These are phyloP conservation scores for Ploettnerulaceae sp. DNA, from an alignment of 2,329 filamentous ascomycete species.

Conservation along the genomic window DNA sequence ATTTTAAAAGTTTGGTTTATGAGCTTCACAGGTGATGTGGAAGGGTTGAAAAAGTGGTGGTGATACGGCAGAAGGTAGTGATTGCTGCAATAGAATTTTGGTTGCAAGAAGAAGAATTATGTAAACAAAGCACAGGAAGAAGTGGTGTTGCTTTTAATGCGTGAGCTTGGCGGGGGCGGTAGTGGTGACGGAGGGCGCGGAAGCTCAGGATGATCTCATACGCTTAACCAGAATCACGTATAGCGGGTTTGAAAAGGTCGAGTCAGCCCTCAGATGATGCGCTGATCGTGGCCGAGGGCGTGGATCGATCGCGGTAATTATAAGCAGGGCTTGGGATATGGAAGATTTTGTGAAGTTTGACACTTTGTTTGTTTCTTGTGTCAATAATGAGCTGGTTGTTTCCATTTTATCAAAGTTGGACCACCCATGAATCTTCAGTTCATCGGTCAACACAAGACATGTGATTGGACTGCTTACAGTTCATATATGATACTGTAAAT, in stretches of 20 bases:
- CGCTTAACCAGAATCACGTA: constrained; percentile 2
- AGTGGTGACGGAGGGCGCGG: constrained; percentile 2
- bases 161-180: not conserved
- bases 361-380: too few relatives aligned
- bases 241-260: not conserved
- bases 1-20: constrained; percentile 13
- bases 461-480: too few relatives aligned
- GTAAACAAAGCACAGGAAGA: not conserved
- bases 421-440: not conserved
- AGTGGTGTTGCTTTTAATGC: constrained; percentile 4
- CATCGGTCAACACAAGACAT: too few relatives aligned
- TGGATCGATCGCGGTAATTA: too few relatives aligned
- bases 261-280: constrained; percentile 10
- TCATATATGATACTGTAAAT: too few relatives aligned
- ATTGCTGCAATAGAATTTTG: not conserved
- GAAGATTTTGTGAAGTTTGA: too few relatives aligned
- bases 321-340: too few relatives aligned
- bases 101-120: not conserved
- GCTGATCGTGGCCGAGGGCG: constrained; percentile 5
- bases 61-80: too few relatives aligned
- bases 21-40: too few relatives aligned
- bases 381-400: not conserved
- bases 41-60: too few relatives aligned
- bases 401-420: not conserved
- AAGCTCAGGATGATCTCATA: constrained; percentile 9